Evolutionary conservation across 768 basidiomycete species (phyloP).

Genomic region (Solioccasus polychromus): DNA sequence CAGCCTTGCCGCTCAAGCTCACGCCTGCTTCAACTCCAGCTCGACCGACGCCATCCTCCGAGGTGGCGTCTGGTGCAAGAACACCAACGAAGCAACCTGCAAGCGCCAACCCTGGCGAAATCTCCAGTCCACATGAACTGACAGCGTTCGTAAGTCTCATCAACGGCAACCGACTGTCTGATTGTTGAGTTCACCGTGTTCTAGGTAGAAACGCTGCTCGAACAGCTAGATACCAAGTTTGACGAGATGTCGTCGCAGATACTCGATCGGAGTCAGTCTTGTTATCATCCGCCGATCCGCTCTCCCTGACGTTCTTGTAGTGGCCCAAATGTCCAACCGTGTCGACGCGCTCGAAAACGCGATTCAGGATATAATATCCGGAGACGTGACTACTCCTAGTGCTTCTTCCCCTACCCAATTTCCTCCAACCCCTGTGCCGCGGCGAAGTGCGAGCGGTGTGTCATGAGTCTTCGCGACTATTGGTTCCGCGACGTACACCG

Average conservation of each 20-base stretch:
- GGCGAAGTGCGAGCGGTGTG: slow-evolving; percentile 41
- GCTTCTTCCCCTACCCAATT: slow-evolving; percentile 60
- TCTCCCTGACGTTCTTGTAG: slow-evolving; percentile 38
- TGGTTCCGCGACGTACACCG: slow-evolving; percentile 6
- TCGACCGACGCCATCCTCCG: slow-evolving; percentile 29
- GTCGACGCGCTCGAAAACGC: slow-evolving; percentile 88
- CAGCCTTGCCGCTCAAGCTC: slow-evolving; percentile 68
- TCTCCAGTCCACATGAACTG: slow-evolving; percentile 90
- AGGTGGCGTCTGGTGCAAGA: slow-evolving; percentile 19
- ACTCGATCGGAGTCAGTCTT: slow-evolving; percentile 70
- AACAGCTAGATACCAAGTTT: slow-evolving; percentile 86
- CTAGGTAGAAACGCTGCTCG: slow-evolving; percentile 84
- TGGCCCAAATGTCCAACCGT: slow-evolving; percentile 89
- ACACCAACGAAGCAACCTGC: slow-evolving; percentile 50
- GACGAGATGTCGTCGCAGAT: slow-evolving; percentile 93
- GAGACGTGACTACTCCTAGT: slow-evolving; percentile 50
- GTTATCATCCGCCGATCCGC: neutral
- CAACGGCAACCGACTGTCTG: slow-evolving; percentile 4
- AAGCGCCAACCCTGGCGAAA: slow-evolving; percentile 50
- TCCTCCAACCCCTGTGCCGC: slow-evolving; percentile 32
- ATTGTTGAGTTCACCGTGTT: slow-evolving; percentile 2
- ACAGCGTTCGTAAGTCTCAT: slow-evolving; percentile 80
- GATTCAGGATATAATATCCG: slow-evolving; percentile 90
- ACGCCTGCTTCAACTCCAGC: slow-evolving; percentile 53
- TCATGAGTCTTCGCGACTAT: slow-evolving; percentile 14